These are phyloP conservation scores for Rhododendron mucronatum DNA, from an alignment of 148 eudicot species.

Conservation along the genomic window DNA sequence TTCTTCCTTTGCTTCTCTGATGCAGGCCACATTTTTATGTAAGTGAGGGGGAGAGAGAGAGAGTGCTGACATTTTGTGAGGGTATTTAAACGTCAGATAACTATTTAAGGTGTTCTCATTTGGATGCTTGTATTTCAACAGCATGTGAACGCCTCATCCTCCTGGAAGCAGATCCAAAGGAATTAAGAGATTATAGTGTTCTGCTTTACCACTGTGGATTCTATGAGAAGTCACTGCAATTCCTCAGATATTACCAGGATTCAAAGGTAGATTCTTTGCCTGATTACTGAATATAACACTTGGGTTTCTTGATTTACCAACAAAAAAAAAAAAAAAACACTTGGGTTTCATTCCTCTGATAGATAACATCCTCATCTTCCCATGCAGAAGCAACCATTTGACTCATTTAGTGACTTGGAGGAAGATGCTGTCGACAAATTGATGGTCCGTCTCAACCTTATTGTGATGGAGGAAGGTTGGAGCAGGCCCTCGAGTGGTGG, in stretches of 20 bases:
- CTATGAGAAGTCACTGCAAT: constrained; percentile 59
- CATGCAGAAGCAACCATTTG: constrained; percentile 27
- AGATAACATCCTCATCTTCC: not conserved
- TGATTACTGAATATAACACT: not conserved
- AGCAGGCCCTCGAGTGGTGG: constrained; percentile 29
- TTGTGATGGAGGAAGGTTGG: constrained; percentile 76
- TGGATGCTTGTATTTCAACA: constrained; percentile 26
- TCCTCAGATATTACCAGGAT: constrained; percentile 56
- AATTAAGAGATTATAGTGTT: constrained; percentile 69
- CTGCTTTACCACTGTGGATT: constrained; percentile 86
- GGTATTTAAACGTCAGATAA: not conserved
- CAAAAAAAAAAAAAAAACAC: not conserved
- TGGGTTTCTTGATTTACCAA: too few relatives aligned
- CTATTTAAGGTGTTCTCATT: not conserved
- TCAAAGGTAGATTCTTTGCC: constrained; percentile 38
- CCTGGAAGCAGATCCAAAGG: constrained; percentile 55
- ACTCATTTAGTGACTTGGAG: constrained; percentile 28
- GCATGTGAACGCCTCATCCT: constrained; percentile 88
- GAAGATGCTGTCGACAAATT: constrained; percentile 66
- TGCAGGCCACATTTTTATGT: not conserved
- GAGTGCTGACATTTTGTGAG: not conserved
- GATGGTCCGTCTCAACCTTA: constrained; percentile 57
- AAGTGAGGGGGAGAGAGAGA: not conserved
- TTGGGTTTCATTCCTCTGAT: not conserved
- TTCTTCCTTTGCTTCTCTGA: not conserved